Evolutionary conservation across 176 grass and related monocot species (phyloP), one percentile per base, ranked within the genome.

Genomic region (Zea luxurians): DNA sequence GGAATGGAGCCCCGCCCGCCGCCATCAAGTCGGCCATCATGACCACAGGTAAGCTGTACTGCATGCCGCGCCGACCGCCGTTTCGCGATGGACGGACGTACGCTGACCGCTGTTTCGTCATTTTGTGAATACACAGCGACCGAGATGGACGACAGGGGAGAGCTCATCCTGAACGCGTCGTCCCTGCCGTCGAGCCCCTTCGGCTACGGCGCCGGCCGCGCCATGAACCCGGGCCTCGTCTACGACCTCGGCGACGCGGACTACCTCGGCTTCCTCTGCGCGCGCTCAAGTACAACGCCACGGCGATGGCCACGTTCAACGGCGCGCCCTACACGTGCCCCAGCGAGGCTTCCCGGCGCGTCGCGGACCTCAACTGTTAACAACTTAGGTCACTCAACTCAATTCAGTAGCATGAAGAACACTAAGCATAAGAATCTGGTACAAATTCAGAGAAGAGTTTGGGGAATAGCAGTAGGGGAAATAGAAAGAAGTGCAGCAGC

Each of bases 191-290:
- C 93, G 1, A 86, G 59, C 0, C 86, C 93, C 36, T 93, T 97
- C n/a, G 79, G 64, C 74, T 82, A 75, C 15, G 93, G 93, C 13
- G 82, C 93, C 1, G 93, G 93, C 7, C 63, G 68, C 0, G 78
- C 93, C 71, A 72, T 90, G 59, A 83, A 83, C 78, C 93, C 93
- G 0, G 93, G 93, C 37, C 82, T 97, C 18, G 83, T 97, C 59
- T 97, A 97, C 36, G 93, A 97, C 55, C 73, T 97, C 18, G 62
- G 64, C 15, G 44, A 79, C 4, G 53, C 13, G 8, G 88, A 97
- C 16, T 97, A 97, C 84, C 73, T 93, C 52, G 77, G 81, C 80
- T 93, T 93, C 86, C 82, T 97, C 71, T 97, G 93, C 78, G 36
- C 78, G 36, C 71, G 55, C 16, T 83, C 48, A 55, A 71, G 37